Evolutionary conservation across 257 asterid species (phyloP).

Genomic region (Solanum pimpinellifolium): DNA sequence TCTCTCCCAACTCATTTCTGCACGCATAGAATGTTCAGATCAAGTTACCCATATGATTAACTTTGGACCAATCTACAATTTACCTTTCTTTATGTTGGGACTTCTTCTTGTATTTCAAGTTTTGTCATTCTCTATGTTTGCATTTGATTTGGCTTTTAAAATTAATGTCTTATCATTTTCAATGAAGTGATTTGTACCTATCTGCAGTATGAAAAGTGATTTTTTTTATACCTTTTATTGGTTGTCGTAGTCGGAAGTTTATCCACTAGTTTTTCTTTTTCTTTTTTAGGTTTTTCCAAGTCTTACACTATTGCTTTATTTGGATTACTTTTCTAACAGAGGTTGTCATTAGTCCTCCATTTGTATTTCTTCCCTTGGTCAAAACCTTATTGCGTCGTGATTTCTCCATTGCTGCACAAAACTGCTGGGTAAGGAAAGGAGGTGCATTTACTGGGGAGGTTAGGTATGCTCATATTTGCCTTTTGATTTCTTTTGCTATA

Average conservation of each 20-base stretch:
- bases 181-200: neutral
- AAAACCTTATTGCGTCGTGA: constrained; percentile 28
- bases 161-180: neutral
- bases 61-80: neutral
- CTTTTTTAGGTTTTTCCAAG: neutral
- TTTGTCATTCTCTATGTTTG: neutral
- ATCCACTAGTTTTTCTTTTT: neutral
- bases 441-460: constrained; percentile 37
- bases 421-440: constrained; percentile 34
- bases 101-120: neutral
- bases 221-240: neutral
- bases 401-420: constrained; percentile 34
- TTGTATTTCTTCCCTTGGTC: constrained; percentile 23
- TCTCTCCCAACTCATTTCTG: neutral
- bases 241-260: neutral
- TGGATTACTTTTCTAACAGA: constrained; percentile 10
- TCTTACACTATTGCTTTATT: neutral
- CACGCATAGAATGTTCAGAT: neutral
- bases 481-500: neutral
- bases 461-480: constrained; percentile 17
- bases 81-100: neutral
- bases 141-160: neutral
- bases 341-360: constrained; percentile 37
- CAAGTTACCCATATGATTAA: neutral
- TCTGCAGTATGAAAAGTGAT: neutral